phyloP scores from a whole-genome alignment of 371 early-diverging fungal genomes.

The Batrachochytrium dendrobatidis region DNA sequence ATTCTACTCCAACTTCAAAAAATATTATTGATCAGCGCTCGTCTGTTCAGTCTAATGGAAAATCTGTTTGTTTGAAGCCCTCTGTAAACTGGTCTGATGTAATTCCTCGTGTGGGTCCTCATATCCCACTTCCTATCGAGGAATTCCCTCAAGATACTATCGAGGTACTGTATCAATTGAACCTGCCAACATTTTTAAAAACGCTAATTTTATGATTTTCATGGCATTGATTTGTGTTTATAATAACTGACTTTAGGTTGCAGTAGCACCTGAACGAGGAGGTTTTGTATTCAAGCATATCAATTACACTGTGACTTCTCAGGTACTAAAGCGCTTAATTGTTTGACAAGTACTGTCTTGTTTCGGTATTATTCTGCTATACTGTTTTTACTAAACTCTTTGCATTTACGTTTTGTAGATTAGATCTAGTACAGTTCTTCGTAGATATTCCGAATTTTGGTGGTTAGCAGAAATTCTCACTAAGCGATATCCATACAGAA shows the following conservation, averaged over 20 bases:
- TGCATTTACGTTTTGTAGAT: not conserved
- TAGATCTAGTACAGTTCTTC: conserved; percentile 45
- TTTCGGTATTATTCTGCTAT: not conserved
- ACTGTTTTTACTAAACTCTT: not conserved
- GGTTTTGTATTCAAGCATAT: conserved; percentile 76
- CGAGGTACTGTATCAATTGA: not conserved
- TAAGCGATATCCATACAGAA: conserved; percentile 68
- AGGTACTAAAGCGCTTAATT: conserved; percentile 21
- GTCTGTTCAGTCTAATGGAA: not conserved
- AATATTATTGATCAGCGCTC: too few relatives aligned
- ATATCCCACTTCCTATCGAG: not conserved
- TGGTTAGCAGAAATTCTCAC: conserved; percentile 68
- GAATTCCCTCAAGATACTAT: not conserved
- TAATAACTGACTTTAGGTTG: conserved; percentile 32
- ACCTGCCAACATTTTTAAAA: not conserved
- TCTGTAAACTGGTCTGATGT: conserved; percentile 1
- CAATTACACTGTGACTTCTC: conserved; percentile 68
- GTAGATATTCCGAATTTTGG: conserved; percentile 82
- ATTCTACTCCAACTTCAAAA: too few relatives aligned
- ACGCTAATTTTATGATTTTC: too few relatives aligned
- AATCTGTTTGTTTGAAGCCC: not conserved
- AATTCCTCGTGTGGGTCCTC: not conserved
- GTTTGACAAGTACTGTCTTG: not conserved
- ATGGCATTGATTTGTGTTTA: not conserved
- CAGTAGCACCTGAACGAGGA: conserved; percentile 68